Evolutionary conservation across 495 filamentous ascomycete genomes (phyloP), one percentile per base, ranked within the genome.

Genomic region (Xylaria longipes): DNA sequence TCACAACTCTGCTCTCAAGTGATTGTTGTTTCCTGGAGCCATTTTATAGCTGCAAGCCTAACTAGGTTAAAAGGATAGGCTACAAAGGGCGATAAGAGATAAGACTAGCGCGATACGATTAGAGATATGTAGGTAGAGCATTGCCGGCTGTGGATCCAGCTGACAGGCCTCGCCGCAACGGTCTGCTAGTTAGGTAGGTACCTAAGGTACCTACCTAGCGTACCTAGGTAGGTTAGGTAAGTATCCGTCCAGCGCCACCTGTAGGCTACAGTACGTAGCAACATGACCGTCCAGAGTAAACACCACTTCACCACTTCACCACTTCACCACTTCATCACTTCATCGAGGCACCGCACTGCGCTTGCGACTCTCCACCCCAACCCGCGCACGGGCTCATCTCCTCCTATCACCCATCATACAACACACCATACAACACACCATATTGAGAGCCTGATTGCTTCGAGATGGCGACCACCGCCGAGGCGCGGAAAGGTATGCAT

Each of bases 401-500:
- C 20, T 46, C 14, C 20, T 48, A 41, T 48, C 6, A 6, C 29
- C 35, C 48, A 29, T 17, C 20, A 56, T 25, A 61, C 29, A 8
- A 63, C 17, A 22, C 17, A 25, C 5, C 35, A 17, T 7, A 64
- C 2, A 5, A 66, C 27, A 14, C 8, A 39, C 20, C 27, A 5
- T 15, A 39, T n/a, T n/a, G 20, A 25, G 43, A 27, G n/a, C 15
- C 33, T 29, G 65, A 67, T 22, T 20, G 25, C 48, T 15, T 52
- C 46, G 41, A 22, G 43, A 71, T 72, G 70, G 64, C 70, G 27
- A 62, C 70, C 27, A 43, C 54, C 54, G 70, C 64, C 22, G 70
- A 72, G 45, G 64, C 64, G 70, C 70, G 70, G 56, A 68, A 68
- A 72, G 70, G 64, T 68, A 72, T 29, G 69, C 25, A 54, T 54